Percentiles rank a stretch among this genome's conserved stretches.
Evolutionary conservation across 352 stramenopile genomes (phyloP).

Genomic region (Phytopythium delawarense): DNA sequence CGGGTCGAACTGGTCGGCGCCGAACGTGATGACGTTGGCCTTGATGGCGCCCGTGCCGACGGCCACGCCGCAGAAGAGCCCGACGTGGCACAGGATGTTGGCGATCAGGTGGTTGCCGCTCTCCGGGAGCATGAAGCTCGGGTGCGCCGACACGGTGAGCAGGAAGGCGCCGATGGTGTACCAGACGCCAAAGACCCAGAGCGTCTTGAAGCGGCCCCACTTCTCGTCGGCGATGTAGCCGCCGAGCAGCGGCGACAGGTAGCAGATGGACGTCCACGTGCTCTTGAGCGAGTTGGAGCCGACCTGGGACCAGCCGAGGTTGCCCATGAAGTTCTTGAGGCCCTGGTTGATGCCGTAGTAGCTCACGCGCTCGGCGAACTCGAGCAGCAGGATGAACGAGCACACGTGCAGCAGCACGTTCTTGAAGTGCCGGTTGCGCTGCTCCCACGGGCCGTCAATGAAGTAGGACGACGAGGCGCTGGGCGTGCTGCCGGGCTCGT

Average conservation of each 20-base stretch:
- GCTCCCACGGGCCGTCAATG: conserved; percentile 73
- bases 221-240: conserved; percentile 87
- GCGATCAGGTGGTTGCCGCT: conserved; percentile 41
- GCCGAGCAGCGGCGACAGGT: conserved; percentile 74
- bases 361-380: conserved; percentile 79
- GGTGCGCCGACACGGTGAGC: conserved; percentile 62
- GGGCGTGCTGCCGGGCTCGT: conserved; percentile 34
- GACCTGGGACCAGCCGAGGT: conserved; percentile 67
- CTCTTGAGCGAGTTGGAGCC: conserved; percentile 87
- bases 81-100: conserved; percentile 69
- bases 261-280: conserved; percentile 87
- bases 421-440: conserved; percentile 72
- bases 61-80: conserved; percentile 69
- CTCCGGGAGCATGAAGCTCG: conserved; percentile 36
- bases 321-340: conserved; percentile 85
- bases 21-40: conserved; percentile 84
- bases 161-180: conserved; percentile 74
- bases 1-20: conserved; percentile 84
- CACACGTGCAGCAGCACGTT: conserved; percentile 83
- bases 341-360: conserved; percentile 89
- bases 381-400: conserved; percentile 84
- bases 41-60: conserved; percentile 85
- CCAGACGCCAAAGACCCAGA: conserved; percentile 78
- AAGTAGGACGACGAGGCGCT: conserved; percentile 64
- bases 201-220: conserved; percentile 80